Percentiles rank a stretch among this genome's conserved stretches.
Conservation (phyloP, 1,284 basidiomycete genomes). For the Pseudozyma sp. region DNA sequence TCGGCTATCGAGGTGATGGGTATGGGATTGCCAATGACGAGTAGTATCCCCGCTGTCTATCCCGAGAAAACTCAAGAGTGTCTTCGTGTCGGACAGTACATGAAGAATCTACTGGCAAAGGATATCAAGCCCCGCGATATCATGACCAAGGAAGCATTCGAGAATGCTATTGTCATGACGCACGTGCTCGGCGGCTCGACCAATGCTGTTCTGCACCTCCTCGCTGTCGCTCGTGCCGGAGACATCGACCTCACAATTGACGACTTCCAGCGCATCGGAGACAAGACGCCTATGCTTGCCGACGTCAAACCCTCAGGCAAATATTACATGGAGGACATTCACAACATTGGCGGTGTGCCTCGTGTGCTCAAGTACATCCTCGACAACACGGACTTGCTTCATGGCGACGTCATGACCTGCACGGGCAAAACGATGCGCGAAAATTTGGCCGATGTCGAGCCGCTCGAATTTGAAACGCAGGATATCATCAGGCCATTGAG, state of each 20-base stretch:
- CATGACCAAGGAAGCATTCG: constrained; percentile 94
- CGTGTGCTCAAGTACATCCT: constrained; percentile 78
- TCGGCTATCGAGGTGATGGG: constrained; percentile 90
- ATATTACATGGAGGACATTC: constrained; percentile 84
- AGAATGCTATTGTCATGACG: constrained; percentile 88
- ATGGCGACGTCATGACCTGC: constrained; percentile 86
- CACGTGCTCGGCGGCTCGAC: constrained; percentile 79
- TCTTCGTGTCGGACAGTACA: constrained; percentile 81
- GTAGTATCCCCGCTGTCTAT: constrained; percentile 83
- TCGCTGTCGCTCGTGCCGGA: constrained; percentile 88
- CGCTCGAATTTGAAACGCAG: constrained; percentile 74
- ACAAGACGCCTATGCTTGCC: constrained; percentile 86
- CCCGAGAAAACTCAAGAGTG: constrained; percentile 88
- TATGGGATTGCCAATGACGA: constrained; percentile 85
- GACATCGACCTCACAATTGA: constrained; percentile 84
- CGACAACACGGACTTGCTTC: constrained; percentile 78
- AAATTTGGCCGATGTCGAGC: constrained; percentile 84
- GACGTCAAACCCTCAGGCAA: constrained; percentile 80
- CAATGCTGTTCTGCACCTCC: constrained; percentile 89
- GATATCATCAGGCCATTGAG: constrained; percentile 85
- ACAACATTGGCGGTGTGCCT: constrained; percentile 73
- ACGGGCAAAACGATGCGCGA: constrained; percentile 88
- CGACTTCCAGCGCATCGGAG: constrained; percentile 77
- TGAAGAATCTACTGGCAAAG: constrained; percentile 83
- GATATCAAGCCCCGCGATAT: constrained; percentile 94